phyloP scores from a whole-genome alignment of 1,284 basidiomycete species.

The Leccinum idahoense region DNA sequence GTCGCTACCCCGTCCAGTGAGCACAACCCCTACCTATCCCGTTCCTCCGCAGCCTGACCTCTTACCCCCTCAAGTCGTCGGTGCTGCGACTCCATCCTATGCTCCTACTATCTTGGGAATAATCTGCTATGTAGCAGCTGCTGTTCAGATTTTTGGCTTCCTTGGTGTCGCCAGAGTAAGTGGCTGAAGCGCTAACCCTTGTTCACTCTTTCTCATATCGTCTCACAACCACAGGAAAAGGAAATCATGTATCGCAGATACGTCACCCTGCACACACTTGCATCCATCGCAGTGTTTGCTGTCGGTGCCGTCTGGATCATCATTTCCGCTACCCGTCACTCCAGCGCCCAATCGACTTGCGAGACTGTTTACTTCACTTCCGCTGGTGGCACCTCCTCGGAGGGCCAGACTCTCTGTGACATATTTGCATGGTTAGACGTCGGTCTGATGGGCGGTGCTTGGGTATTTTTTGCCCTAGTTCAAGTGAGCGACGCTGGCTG shows the following conservation, averaged over 20 bases:
- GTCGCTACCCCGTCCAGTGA: slow-evolving; percentile 75
- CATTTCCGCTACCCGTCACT: slow-evolving; percentile 72
- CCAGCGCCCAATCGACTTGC: slow-evolving; percentile 64
- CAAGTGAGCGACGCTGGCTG: slow-evolving; percentile 45
- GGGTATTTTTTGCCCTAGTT: slow-evolving; percentile 70
- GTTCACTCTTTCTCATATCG: neutral
- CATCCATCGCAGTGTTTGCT: slow-evolving; percentile 60
- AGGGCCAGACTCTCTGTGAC: slow-evolving; percentile 70
- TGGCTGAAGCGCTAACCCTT: slow-evolving; percentile 6
- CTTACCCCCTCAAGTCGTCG: slow-evolving; percentile 59
- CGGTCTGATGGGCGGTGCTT: slow-evolving; percentile 86
- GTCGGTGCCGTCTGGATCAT: slow-evolving; percentile 78
- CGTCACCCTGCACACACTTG: slow-evolving; percentile 61
- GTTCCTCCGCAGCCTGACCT: slow-evolving; percentile 2
- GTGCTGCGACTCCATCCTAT: slow-evolving; percentile 72
- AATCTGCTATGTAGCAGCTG: slow-evolving; percentile 69
- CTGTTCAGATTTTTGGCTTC: slow-evolving; percentile 75
- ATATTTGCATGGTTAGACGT: slow-evolving; percentile 89
- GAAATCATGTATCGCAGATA: slow-evolving; percentile 72
- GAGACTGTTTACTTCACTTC: slow-evolving; percentile 55
- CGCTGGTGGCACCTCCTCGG: slow-evolving; percentile 34
- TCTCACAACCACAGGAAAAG: slow-evolving; percentile 57
- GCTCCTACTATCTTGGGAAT: slow-evolving; percentile 72
- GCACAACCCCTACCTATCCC: slow-evolving; percentile 20
- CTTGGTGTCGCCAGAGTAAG: slow-evolving; percentile 73